These are phyloP conservation scores for Sedum album DNA, from an alignment of 164 flowering plant species.

Conservation along the genomic window DNA sequence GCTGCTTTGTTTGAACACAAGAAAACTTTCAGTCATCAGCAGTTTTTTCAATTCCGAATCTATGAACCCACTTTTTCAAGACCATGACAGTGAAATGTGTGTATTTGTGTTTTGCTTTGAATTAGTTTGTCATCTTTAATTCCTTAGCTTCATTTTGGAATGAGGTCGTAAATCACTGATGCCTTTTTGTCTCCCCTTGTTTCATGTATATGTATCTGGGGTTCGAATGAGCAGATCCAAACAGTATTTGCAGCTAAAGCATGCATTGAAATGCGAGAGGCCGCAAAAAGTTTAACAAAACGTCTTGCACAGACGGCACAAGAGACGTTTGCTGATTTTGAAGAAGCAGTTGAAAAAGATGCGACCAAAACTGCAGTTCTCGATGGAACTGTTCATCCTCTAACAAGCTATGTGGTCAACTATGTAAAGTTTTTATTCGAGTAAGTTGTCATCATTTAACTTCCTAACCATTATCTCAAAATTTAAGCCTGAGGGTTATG, in stretches of 20 bases:
- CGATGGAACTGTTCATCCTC: not conserved
- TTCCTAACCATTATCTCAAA: not conserved
- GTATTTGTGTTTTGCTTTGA: not conserved
- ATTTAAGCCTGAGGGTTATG: not conserved
- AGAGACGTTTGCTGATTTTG: not conserved
- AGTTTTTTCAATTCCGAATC: not conserved
- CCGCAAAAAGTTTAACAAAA: conserved; percentile 45
- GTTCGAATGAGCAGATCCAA: conserved; percentile 44
- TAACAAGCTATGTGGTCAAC: not conserved
- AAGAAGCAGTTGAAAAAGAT: conserved; percentile 87
- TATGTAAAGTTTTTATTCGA: not conserved
- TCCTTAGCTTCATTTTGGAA: not conserved
- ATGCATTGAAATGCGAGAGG: conserved; percentile 74
- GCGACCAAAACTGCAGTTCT: not conserved
- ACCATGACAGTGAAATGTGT: not conserved
- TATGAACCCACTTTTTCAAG: too few relatives aligned
- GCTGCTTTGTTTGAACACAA: not conserved
- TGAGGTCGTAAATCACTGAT: not conserved
- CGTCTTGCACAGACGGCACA: not conserved
- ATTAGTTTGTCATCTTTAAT: not conserved
- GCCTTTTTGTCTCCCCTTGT: not conserved
- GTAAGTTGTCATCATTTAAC: not conserved
- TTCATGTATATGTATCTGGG: not conserved
- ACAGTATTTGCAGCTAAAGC: conserved; percentile 67
- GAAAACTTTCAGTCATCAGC: not conserved